Base-by-base conservation (phyloP, 1,284 basidiomycete species). In the Phylloporus gajari region DNA sequence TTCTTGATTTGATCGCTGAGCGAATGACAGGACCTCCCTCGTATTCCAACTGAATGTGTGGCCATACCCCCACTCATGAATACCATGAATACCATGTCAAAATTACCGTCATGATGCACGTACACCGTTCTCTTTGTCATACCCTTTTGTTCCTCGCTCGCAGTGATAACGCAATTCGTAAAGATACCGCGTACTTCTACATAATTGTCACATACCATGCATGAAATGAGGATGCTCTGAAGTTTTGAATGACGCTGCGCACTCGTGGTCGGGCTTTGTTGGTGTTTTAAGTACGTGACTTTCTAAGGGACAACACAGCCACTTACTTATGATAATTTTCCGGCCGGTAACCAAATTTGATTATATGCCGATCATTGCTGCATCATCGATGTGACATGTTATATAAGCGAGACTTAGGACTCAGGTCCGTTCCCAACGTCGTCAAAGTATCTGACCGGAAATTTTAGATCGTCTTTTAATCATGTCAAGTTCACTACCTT, bases 401-500 rank as follows among this genome's bases (percentile, higher is more conserved):
- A 61, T 40, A 40, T 61, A 61, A 61, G 59, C 58, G 30, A 58
- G 17, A 58, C 56, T 58, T 5, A 21, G 59, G 15, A 32, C 32
- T 35, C 15, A n/a, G 17, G 21, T 25, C 59, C 23, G n/a, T 53
- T 27, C 51, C 51, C 51, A 27, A 15, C n/a, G 15, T 40, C 59
- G 13, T 61, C 59, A 25, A 5, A 61, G 38, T 42, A 21, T 32
- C 44, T 13, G 44, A 32, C 40, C 32, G 4, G 27, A 63, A 19
- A 35, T 19, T 48, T 65, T 21, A 38, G 46, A 46, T 51, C 21
- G 17, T 30, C 46, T 15, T 65, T 38, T 35, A 25, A 51, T 19
- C 53, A 77, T 79, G 78, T 69, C 72, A 21, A 59, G 30, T 40
- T 58, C 72, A 13, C 83, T 90, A 11, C 84, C 88, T 11, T 82